Percentiles rank a stretch among this genome's conserved stretches.
Conservation (phyloP, 257 asterid genomes). For the Scutellaria minor region DNA sequence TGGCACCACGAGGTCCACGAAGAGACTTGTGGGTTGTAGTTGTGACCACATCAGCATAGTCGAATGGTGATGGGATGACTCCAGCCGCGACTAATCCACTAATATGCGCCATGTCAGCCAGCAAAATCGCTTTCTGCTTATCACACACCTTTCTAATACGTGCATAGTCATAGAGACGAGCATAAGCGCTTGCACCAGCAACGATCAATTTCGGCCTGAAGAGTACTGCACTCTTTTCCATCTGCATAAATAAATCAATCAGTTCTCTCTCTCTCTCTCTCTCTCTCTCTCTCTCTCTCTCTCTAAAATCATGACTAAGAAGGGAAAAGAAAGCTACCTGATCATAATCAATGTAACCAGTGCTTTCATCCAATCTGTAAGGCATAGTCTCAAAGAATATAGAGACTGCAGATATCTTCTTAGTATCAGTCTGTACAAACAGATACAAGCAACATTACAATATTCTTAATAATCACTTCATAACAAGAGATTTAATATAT, state of each 20-base stretch:
- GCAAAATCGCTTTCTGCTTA: slow-evolving; percentile 61
- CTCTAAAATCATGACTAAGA: neutral
- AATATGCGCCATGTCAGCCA: slow-evolving; percentile 70
- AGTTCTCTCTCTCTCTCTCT: neutral
- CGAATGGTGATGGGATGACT: slow-evolving; percentile 77
- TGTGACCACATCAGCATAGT: slow-evolving; percentile 93
- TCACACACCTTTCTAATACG: slow-evolving; percentile 84
- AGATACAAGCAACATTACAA: neutral
- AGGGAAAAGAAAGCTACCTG: slow-evolving; percentile 56
- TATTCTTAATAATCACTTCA: neutral
- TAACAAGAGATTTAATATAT: neutral
- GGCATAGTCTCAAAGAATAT: slow-evolving; percentile 99
- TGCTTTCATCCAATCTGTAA: slow-evolving; percentile 92
- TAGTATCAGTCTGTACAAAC: slow-evolving; percentile 83
- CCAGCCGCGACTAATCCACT: slow-evolving; percentile 70
- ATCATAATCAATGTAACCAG: slow-evolving; percentile 88
- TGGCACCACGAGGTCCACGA: slow-evolving; percentile 99
- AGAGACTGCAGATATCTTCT: slow-evolving; percentile 98
- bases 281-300: too few relatives aligned
- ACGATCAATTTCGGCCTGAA: slow-evolving; percentile 92
- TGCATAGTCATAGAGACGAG: slow-evolving; percentile 89
- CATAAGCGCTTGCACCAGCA: slow-evolving; percentile 98
- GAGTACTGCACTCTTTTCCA: slow-evolving; percentile 92
- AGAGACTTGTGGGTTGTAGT: slow-evolving; percentile 98
- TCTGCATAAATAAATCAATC: slow-evolving; percentile 48